Base-by-base conservation (phyloP, 768 basidiomycete species). In the Trametes sanguinea region DNA sequence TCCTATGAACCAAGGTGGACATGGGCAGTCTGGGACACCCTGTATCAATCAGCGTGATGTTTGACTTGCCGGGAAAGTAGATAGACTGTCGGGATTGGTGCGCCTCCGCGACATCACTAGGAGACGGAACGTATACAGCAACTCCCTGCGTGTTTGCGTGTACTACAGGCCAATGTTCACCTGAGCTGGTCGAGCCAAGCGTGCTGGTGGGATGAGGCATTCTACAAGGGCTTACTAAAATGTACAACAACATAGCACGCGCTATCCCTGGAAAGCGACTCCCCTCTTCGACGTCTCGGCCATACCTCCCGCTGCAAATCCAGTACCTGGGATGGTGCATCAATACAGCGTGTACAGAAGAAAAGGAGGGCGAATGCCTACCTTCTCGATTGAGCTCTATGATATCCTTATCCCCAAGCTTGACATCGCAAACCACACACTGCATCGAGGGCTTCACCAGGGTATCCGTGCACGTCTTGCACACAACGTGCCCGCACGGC, bases 241-340 rank as follows among this genome's bases (percentile, higher is more conserved):
- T 16, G 32, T 40, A 9, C n/a, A 37, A 29, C 5, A 33, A 7
- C 4, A 30, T 40, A 33, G n/a, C 45, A 29, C 9, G 40, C 30
- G 27, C 60, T 66, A 94, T 45, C 92, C 93, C 71, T 95, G 93
- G 78, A 98, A 96, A 0, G 93, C 89, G 11, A 93, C 76, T 2
- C 93, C 94, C 32, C 78, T 79, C 72, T 84, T 89, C 40, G 84
- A 87, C 0, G 90, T 89, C 76, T 96, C 93, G n/a, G 94, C 93
- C 66, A 94, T 75, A 6, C 95, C 95, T n/a, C 95, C 95, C 55
- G 92, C 90, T 7, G 95, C 94, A 70, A 92, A 98, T 0, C 95
- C 95, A 9, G 95, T 98, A 29, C 93, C 92, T 94, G 57, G 3
- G 44, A 6, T 39, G 30, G 37, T 4, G 42, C 6, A 58, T 17